Base-by-base conservation (phyloP, 2,329 filamentous ascomycete genomes). In the Fusarium fujikuroi region DNA sequence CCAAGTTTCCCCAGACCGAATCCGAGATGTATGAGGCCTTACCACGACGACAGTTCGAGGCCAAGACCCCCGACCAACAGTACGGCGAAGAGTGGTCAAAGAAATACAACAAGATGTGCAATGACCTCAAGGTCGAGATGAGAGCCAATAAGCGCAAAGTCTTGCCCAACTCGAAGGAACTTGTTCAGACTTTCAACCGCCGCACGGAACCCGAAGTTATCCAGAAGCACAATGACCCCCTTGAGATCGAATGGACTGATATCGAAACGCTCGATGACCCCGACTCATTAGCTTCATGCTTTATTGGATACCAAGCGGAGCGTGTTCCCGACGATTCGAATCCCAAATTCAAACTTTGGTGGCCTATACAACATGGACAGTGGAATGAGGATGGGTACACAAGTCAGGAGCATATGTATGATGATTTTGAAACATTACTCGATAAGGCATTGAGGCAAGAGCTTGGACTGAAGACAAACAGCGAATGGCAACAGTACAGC, bases 241-340 rank as follows among this genome's bases (percentile, higher is more conserved):
- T 97, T 75, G 92, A 96, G 74, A 92, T 98, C 57, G 95, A 98
- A 73, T 99, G 96, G 95, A 99, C 96, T 5, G 95, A 98, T 70
- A 85, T 97, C 43, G 87, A 88, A 9, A 83, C 85, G 6, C 84
- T 91, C 40, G 87, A 92, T 23, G 90, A 93, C n/a, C 89, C 92
- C 0, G 88, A 93, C 46, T 86, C 86, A 21, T 74, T 82, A 12
- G 85, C 87, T 4, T 85, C 86, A 0, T 95, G 91, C 79, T 93
- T 98, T 75, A 92, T 94, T 28, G 96, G 96, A 23, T 89, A 92
- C 65, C 90, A 93, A 61, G 96, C 96, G 7, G 85, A 95, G 69
- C 91, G 96, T 25, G 93, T 99, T 54, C 94, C 96, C 0, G 96
- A 99, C 78, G 88, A 93, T 70, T 98, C 96, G 7, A 89, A 90